Conservation (phyloP, 352 stramenopile species). For the Phytophthora ohioensis region DNA sequence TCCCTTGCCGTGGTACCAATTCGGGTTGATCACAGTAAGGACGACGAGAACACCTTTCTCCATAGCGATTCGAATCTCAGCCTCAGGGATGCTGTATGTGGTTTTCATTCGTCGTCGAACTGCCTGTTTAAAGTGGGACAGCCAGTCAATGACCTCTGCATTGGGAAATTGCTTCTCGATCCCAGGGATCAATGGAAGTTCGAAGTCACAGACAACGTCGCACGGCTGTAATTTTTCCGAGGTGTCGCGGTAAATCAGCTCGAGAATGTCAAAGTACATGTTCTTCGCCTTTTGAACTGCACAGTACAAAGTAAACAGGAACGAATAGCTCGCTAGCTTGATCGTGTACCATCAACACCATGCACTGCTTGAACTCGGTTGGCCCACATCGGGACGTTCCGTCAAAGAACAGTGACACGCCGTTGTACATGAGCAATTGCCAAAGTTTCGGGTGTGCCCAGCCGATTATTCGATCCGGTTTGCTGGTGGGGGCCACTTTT, state of each 20-base stretch:
- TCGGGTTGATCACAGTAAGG: not conserved
- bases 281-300: constrained; percentile 1
- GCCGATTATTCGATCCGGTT: not conserved
- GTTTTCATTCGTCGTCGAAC: constrained; percentile 1
- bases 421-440: constrained; percentile 13
- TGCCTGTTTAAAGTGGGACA: constrained; percentile 12
- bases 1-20: not conserved
- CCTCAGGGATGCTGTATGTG: not conserved
- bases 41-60: constrained; percentile 1
- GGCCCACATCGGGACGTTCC: constrained; percentile 1
- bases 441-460: constrained; percentile 4
- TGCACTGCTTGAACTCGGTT: constrained; percentile 5
- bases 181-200: not conserved
- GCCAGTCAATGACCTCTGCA: constrained; percentile 1
- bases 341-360: constrained; percentile 14
- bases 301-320: constrained; percentile 3
- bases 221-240: constrained; percentile 1
- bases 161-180: not conserved
- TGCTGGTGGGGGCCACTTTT: not conserved
- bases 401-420: constrained; percentile 9
- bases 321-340: constrained; percentile 13
- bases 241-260: not conserved
- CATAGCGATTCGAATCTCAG: not conserved
- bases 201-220: constrained; percentile 4
- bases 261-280: constrained; percentile 7